phyloP scores from a whole-genome alignment of 495 filamentous ascomycete species.

The Trichoderma virens region DNA sequence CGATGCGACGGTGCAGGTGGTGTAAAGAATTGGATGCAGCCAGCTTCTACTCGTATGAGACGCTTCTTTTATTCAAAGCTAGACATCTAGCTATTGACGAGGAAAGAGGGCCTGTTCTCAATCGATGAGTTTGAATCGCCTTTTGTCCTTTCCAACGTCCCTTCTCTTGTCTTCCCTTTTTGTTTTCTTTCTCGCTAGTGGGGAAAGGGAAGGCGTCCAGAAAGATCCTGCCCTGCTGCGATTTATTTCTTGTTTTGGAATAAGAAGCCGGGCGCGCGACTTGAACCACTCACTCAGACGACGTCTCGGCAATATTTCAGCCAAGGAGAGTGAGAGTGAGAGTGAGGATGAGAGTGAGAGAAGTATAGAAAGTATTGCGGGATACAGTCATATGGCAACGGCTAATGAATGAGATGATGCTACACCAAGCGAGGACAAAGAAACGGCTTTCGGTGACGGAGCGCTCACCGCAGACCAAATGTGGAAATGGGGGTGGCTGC shows the following conservation, averaged over 20 bases:
- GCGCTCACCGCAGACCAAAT: background rate
- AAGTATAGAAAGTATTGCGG: too few species aligned
- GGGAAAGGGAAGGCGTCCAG: background rate
- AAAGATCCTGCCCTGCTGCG: background rate
- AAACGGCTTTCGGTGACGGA: background rate
- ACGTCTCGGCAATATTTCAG: too few species aligned
- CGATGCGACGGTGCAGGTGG: background rate
- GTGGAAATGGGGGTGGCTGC: conserved; percentile 1
- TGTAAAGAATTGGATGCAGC: background rate
- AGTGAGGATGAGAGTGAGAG: too few species aligned
- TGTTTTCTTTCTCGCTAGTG: background rate
- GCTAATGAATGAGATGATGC: background rate
- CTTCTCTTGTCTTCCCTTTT: background rate
- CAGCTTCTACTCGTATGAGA: background rate
- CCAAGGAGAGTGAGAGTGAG: too few species aligned
- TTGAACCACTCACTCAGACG: too few species aligned
- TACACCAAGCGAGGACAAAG: background rate
- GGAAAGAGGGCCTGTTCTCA: background rate
- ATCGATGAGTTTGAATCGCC: background rate
- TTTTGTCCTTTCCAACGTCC: background rate
- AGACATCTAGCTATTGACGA: background rate
- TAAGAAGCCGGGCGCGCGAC: background rate
- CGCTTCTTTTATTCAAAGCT: background rate
- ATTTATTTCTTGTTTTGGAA: background rate
- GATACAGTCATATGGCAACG: background rate